Evolutionary conservation across 1,284 basidiomycete genomes (phyloP), one percentile per base, ranked within the genome.

Genomic region (Cystobasidium slooffiae): DNA sequence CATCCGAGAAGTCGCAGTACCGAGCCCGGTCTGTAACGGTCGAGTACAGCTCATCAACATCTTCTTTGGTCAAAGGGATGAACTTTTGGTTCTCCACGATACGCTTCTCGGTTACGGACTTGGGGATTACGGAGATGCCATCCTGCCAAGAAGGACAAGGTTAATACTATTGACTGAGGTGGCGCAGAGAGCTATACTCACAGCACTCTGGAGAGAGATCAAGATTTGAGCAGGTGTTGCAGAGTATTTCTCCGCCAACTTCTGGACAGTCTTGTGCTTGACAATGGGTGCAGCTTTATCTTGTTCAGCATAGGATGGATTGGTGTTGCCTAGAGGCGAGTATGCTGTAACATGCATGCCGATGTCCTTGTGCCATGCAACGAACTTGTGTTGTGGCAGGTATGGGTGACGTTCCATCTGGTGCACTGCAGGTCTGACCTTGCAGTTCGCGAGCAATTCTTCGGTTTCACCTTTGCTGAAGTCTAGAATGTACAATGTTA

Each of bases 351-450:
- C 84, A 43, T 88, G 83, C 78, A 95, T 94, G 43, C 85, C 85
- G 81, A 91, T 88, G 44, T 61, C 59, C 39, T 61, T 61, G 41
- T 61, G 59, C 59, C 88, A 93, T 16, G 84, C 82, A 72, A 90
- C 78, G 59, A 94, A 86, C 73, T 88, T 85, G 82, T 89, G 89
- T 79, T 93, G 90, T 3, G 86, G 89, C 31, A 81, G 72, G 58
- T 76, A 85, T 7, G 93, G 92, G 84, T 95, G 93, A 44, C 88
- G 88, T 83, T 94, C 92, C 41, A 61, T 61, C n/a, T 95, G 93
- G 84, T 94, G 93, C 63, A 85, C 88, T 47, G 86, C 90, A 20
- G 92, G 93, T 68, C 59, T 86, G 68, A 91, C 89, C 20, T 90
- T 90, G 5, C 91, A 55, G n/a, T 52, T 66, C 37, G 64, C 64